phyloP scores from a whole-genome alignment of 202 grass and related monocot genomes.

The Carex sylvatica region DNA sequence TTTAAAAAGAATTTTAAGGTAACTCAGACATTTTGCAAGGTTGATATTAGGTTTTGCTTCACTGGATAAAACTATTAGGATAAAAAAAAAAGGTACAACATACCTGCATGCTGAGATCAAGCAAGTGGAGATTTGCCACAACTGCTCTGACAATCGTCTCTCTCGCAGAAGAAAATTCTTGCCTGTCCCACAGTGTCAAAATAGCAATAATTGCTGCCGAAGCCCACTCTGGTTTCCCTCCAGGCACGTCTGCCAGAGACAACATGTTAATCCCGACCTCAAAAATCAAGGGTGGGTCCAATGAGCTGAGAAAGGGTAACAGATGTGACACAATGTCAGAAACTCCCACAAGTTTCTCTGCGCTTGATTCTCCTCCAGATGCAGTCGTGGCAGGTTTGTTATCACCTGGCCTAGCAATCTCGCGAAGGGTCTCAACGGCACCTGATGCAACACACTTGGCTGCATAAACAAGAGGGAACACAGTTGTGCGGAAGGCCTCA shows the following conservation, averaged over 20 bases:
- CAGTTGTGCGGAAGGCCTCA: constrained; percentile 78
- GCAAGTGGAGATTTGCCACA: constrained; percentile 89
- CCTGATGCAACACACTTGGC: constrained; percentile 86
- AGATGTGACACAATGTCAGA: constrained; percentile 88
- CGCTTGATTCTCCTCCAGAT: constrained; percentile 43
- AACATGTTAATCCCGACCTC: constrained; percentile 99
- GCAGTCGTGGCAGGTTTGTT: constrained; percentile 18
- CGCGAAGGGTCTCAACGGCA: constrained; percentile 51
- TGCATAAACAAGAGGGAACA: constrained; percentile 80
- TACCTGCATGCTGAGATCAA: constrained; percentile 98
- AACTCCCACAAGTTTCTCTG: constrained; percentile 85
- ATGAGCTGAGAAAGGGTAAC: constrained; percentile 85
- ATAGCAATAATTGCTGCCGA: constrained; percentile 88
- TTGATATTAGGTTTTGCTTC: neutral
- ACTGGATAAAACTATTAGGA: neutral
- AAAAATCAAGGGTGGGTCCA: constrained; percentile 86
- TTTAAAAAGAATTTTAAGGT: neutral
- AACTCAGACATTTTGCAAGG: neutral
- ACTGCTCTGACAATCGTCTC: constrained; percentile 89
- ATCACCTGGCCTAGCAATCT: constrained; percentile 67
- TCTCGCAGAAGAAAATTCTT: constrained; percentile 92
- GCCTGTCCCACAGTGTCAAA: constrained; percentile 80
- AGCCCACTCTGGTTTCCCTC: constrained; percentile 99
- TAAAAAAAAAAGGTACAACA: neutral
- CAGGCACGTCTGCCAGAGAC: constrained; percentile 81